Evolutionary conservation across 2,329 filamentous ascomycete species (phyloP).

Genomic region (Samsoniella hepiali): DNA sequence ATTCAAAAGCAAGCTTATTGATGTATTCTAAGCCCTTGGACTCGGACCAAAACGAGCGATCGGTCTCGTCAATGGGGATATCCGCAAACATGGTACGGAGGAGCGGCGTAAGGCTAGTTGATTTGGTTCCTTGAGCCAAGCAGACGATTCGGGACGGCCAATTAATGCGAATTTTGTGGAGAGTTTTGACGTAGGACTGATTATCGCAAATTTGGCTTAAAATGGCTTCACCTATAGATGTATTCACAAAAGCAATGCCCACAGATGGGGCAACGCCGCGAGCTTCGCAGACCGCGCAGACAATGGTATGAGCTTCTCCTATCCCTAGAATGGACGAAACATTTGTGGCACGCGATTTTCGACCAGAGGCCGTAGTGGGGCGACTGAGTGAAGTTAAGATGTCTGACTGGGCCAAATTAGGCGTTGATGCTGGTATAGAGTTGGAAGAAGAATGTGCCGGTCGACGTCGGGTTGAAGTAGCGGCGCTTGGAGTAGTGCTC

Average conservation of each 20-base stretch:
- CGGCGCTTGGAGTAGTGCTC: background rate
- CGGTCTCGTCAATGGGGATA: slow-evolving; percentile 46
- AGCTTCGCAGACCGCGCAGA: slow-evolving; percentile 87
- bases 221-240: slow-evolving; percentile 78
- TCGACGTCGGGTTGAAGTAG: background rate
- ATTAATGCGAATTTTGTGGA: slow-evolving; percentile 81
- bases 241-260: slow-evolving; percentile 82
- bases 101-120: slow-evolving; percentile 54
- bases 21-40: slow-evolving; percentile 73
- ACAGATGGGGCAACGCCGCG: slow-evolving; percentile 83
- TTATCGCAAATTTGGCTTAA: slow-evolving; percentile 91
- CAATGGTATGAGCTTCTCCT: slow-evolving; percentile 62
- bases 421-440: background rate
- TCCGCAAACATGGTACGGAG: slow-evolving; percentile 22
- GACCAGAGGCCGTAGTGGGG: slow-evolving; percentile 42
- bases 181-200: slow-evolving; percentile 83
- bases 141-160: slow-evolving; percentile 78
- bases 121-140: slow-evolving; percentile 63
- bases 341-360: slow-evolving; percentile 41
- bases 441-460: background rate
- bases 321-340: slow-evolving; percentile 40
- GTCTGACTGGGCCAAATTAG: slow-evolving; percentile 20
- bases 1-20: slow-evolving; percentile 70
- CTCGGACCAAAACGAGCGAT: slow-evolving; percentile 83
- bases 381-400: slow-evolving; percentile 27